Evolutionary conservation across 768 basidiomycete species (phyloP), one percentile per base, ranked within the genome.

Genomic region (Suillus cothurnatus): DNA sequence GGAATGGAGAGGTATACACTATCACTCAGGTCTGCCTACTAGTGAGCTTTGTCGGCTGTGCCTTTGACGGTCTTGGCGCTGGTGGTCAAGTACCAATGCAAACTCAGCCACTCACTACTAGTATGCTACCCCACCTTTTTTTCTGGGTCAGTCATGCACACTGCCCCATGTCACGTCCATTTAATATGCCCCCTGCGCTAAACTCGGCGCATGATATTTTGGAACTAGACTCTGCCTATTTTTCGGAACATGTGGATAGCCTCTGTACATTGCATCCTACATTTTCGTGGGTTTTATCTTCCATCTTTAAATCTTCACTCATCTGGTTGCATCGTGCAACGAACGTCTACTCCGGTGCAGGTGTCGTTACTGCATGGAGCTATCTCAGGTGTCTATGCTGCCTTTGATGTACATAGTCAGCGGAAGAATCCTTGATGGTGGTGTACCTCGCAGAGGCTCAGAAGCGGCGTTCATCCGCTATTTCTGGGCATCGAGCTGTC

Each of bases 381-480:
- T 50, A 71, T 91, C 64, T 86, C 93, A 26, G 93, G 93, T n/a
- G 66, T 93, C 57, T 91, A 88, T 70, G 92, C 85, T 11, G 84
- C 81, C 26, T 72, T 72, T 94, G 52, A 78, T 93, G 12, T 94
- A n/a, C n/a, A n/a, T n/a, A 92, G 93, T 89, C 91, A 0, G 90
- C 92, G 1, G 92, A 94, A 71, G 93, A 92, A n/a, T 88, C 86
- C 23, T 79, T 94, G 65, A 93, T 93, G 87, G 77, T 95, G 75
- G 86, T 91, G 4, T 94, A 93, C 74, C 90, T 92, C 0, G 92
- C 90, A 0, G 92, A 94, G 73, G 71, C 76, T 55, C 86, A 93
- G 73, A 94, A 94, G 75, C 92, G 21, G 79, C 77, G 36, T 93
- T 84, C 76, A 92, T 94, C 59, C 88, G 84, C 47, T 85, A 92